Base-by-base conservation (phyloP, 2,329 filamentous ascomycete species). In the Fusarium sp. region DNA sequence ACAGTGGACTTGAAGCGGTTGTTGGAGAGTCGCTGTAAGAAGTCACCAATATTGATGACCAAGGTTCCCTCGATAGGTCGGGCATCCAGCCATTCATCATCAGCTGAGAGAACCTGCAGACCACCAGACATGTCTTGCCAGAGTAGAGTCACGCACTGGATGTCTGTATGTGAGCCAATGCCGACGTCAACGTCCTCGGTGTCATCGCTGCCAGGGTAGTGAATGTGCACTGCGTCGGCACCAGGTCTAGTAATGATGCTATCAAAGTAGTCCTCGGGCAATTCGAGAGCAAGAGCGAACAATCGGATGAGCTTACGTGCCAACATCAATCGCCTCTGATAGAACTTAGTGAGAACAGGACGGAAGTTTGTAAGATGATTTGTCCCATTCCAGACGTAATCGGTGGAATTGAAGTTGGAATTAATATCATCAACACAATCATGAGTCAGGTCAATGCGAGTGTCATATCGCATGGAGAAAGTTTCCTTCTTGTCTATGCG, bases 91-190 rank as follows among this genome's bases (percentile, higher is more conserved):
- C 58, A 62, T 45, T 62, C 58, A 4, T 62, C 58, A 7, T 62
- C 58, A 0, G 58, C 56, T 1, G 58, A 62, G 5, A 62, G 56
- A 3, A 62, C 58, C 12, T 62, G 58, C 1, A 62, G 20, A 0
- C 58, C 58, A 4, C 58, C 58, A 0, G 58, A 62, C 58, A 62
- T 62, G 4, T 62, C 58, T n/a, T 62, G 58, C 58, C 58, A 62
- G 4, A 61, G 58, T 5, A 61, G n/a, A 26, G 58, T 62, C 16
- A 62, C 38, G 28, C 58, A 62, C 8, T 62, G 58, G 1, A 62
- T 62, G 0, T 62, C 58, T 0, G 58, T 62, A 10, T 62, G 58
- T 1, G 58, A 61, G 15, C 56, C 58, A 9, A 62, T 62, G 0
- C 58, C 58, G 1, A 62, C 58, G 2, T 62, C 58, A 3, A 61